Percentiles rank a stretch among this genome's conserved stretches.
These are phyloP conservation scores for Podila horticola DNA, from an alignment of 192 early-diverging fungal species.

Conservation along the genomic window DNA sequence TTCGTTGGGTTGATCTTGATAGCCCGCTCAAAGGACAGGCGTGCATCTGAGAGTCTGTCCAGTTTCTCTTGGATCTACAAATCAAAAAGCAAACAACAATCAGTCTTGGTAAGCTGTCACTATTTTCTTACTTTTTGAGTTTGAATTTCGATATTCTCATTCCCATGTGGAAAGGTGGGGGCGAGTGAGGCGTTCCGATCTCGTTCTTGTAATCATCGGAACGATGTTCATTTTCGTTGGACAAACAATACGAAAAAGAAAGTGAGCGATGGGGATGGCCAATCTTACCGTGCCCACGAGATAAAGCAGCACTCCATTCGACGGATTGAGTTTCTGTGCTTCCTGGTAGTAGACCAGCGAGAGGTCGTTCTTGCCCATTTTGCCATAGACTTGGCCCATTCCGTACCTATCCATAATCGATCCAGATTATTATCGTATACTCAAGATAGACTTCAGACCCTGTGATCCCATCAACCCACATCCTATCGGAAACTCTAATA, in stretches of 20 bases:
- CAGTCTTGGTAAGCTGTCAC: neutral
- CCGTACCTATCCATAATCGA: slow-evolving; percentile 69
- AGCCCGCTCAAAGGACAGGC: slow-evolving; percentile 70
- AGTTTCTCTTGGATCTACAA: slow-evolving; percentile 66
- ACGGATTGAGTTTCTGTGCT: slow-evolving; percentile 77
- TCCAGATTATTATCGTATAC: slow-evolving; percentile 1
- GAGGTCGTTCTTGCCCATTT: slow-evolving; percentile 76
- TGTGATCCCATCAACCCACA: neutral
- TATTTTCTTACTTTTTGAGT: too few relatives aligned
- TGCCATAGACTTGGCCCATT: slow-evolving; percentile 75
- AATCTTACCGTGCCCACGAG: slow-evolving; percentile 73
- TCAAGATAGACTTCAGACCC: neutral
- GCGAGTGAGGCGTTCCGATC: too few relatives aligned
- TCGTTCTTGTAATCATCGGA: too few relatives aligned
- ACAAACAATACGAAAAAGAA: neutral
- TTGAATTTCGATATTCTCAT: too few relatives aligned
- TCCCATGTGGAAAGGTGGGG: too few relatives aligned
- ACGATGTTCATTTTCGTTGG: neutral
- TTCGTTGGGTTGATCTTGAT: slow-evolving; percentile 60
- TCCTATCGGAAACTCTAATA: slow-evolving; percentile 2
- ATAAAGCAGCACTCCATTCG: slow-evolving; percentile 77
- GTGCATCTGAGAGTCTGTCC: slow-evolving; percentile 62
- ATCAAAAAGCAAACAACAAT: slow-evolving; percentile 1
- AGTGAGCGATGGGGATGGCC: neutral
- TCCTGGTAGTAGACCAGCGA: slow-evolving; percentile 79